phyloP scores from a whole-genome alignment of 352 stramenopile genomes.

The Globisporangium iwayamae region DNA sequence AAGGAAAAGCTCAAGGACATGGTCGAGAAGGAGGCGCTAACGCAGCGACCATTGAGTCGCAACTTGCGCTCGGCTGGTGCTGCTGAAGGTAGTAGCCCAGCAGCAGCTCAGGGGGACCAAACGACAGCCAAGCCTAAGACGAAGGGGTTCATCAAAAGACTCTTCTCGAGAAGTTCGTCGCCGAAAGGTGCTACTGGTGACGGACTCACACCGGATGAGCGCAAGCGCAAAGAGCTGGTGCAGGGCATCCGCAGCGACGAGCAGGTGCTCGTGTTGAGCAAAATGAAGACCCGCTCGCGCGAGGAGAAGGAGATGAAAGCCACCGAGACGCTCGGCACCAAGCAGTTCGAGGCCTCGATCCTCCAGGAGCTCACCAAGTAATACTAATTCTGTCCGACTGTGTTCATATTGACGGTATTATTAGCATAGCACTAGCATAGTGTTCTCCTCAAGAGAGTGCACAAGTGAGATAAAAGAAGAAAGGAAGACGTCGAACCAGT shows the following conservation, averaged over 20 bases:
- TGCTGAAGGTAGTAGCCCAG: neutral
- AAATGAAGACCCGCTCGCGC: constrained; percentile 29
- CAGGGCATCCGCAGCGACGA: constrained; percentile 25
- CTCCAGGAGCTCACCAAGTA: constrained; percentile 36
- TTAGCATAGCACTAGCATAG: neutral
- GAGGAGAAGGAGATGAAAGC: constrained; percentile 38
- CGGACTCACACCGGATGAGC: constrained; percentile 28
- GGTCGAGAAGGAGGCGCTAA: constrained; percentile 30
- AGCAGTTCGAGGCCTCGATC: constrained; percentile 47
- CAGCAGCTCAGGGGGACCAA: constrained; percentile 16
- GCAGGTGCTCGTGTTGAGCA: constrained; percentile 21
- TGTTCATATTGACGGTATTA: too few relatives aligned
- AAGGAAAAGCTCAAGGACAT: constrained; percentile 51
- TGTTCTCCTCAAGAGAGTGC: neutral
- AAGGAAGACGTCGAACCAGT: neutral
- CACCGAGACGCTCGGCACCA: constrained; percentile 32
- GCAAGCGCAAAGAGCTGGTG: constrained; percentile 32
- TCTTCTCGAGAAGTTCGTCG: constrained; percentile 20
- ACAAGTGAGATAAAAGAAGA: neutral
- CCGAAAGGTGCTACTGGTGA: neutral
- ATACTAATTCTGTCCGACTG: constrained; percentile 7
- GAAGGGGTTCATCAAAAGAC: constrained; percentile 16
- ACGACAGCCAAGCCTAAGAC: constrained; percentile 20
- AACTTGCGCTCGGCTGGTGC: neutral
- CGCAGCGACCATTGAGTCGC: constrained; percentile 23